Conservation (phyloP, 2,329 filamentous ascomycete species). For the Lachnellula cervina region DNA sequence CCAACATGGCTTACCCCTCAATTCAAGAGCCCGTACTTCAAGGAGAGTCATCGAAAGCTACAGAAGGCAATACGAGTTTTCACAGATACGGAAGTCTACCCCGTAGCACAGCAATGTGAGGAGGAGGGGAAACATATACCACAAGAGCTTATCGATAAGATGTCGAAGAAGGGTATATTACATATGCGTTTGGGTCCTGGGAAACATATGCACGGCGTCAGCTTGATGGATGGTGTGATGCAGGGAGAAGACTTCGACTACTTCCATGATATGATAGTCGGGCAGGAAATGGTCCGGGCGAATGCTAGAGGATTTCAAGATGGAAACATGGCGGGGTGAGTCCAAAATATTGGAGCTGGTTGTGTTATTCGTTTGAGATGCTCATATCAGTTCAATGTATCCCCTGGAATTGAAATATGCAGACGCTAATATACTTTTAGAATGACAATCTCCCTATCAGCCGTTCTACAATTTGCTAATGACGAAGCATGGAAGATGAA, state of each 20-base stretch:
- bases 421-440: not conserved
- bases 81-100: constrained; percentile 63
- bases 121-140: constrained; percentile 66
- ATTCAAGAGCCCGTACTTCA: constrained; percentile 78
- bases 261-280: constrained; percentile 74
- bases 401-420: not conserved
- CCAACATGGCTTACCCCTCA: constrained; percentile 74
- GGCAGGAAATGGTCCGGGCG: constrained; percentile 66
- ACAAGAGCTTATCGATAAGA: constrained; percentile 68
- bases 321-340: constrained; percentile 69
- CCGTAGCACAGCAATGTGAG: constrained; percentile 74
- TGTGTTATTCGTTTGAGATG: not conserved
- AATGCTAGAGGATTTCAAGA: constrained; percentile 80
- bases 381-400: not conserved
- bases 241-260: constrained; percentile 81
- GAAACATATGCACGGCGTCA: constrained; percentile 70
- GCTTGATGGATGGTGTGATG: constrained; percentile 63
- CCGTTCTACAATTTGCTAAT: constrained; percentile 72
- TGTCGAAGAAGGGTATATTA: constrained; percentile 68
- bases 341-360: not conserved
- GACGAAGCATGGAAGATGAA: constrained; percentile 61
- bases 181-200: constrained; percentile 82
- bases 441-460: constrained; percentile 77
- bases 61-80: constrained; percentile 69
- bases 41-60: constrained; percentile 64